Evolutionary conservation across 495 filamentous ascomycete species (phyloP), one percentile per base, ranked within the genome.

Genomic region (Xylaria sp.): DNA sequence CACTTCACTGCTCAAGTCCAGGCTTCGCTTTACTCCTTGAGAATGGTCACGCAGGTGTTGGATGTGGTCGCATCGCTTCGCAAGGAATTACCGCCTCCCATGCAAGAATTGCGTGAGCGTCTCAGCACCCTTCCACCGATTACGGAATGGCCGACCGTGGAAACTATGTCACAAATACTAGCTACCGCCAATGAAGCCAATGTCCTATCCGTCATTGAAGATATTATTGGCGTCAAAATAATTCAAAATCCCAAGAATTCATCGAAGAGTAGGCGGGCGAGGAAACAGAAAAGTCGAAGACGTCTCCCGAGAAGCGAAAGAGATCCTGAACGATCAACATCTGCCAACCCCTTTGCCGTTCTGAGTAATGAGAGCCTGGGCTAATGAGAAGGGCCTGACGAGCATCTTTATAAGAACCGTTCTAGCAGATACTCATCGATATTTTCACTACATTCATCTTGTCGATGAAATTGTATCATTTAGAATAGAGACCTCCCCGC

Each of bases 1-100:
- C 91, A 94, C 61, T 83, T 92, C 14, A 74, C 83, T 15, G 90
- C 90, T 6, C 89, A 92, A 70, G 76, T 88, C 0, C 88, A 92
- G 37, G 88, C 88, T 3, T 85, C 85, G 5, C 80, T 87, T 8
- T 93, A 93, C 72, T 92, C 91, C 0, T 73, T 94, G 0, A 85
- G 91, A 35, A 90, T 93, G 69, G 73, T 90, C 3, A 82, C 83
- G 41, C 90, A 93, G 70, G 75, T 90, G 1, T 63, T 90, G 11
- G 70, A 76, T 3, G 72, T 85, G 19, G 72, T 77, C 43, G 26
- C 44, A 3, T 71, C 52, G 40, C 73, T 74, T 57, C 43, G n/a
- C 33, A 53, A 41, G 55, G n/a, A n/a, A n/a, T 40, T 75, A 41
- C 68, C 75, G 12, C 48, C 66, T 17, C 43, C 68, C 14, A 52